Evolutionary conservation across 768 basidiomycete species (phyloP).

Genomic region (Auricularia heimuer): DNA sequence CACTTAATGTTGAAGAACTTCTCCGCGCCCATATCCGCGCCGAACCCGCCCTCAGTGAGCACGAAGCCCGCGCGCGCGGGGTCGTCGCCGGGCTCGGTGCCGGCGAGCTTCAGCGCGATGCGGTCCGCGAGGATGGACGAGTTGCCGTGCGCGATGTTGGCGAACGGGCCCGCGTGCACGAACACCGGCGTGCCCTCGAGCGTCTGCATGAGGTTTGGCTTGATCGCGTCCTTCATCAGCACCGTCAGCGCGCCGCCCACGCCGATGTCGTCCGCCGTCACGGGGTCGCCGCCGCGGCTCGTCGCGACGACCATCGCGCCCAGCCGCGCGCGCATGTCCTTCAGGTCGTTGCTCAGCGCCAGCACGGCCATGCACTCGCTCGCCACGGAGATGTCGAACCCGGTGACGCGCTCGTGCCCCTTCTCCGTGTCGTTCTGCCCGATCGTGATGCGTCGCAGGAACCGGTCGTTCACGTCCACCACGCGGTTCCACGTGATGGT

Average conservation of each 20-base stretch:
- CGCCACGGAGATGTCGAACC: slow-evolving; percentile 95
- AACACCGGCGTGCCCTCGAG: slow-evolving; percentile 98
- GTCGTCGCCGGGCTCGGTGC: slow-evolving; percentile 84
- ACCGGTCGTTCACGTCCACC: slow-evolving; percentile 92
- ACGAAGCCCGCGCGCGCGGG: slow-evolving; percentile 83
- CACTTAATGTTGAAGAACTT: slow-evolving; percentile 99
- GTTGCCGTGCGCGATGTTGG: slow-evolving; percentile 98
- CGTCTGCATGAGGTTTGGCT: slow-evolving; percentile 98
- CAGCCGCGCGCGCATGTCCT: slow-evolving; percentile 86
- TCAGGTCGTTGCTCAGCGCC: slow-evolving; percentile 76
- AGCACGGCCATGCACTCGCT: slow-evolving; percentile 98
- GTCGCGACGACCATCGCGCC: slow-evolving; percentile 97
- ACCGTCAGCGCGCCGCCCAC: slow-evolving; percentile 92
- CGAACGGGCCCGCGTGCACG: slow-evolving; percentile 97
- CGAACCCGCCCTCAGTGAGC: slow-evolving; percentile 96
- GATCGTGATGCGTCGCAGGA: slow-evolving; percentile 86
- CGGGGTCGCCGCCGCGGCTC: slow-evolving; percentile 78
- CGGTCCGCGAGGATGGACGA: slow-evolving; percentile 98
- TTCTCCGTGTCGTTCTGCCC: slow-evolving; percentile 87
- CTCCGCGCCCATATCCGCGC: slow-evolving; percentile 98
- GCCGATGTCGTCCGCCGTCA: slow-evolving; percentile 95
- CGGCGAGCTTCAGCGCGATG: slow-evolving; percentile 92
- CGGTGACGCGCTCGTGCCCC: slow-evolving; percentile 79
- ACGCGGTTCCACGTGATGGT: slow-evolving; percentile 99
- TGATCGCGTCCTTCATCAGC: slow-evolving; percentile 97